A percentile compares a stretch with the other conserved stretches of the same genome.
These are phyloP conservation scores for Quercus phellos DNA, from an alignment of 331 rosid genomes.

Conservation along the genomic window DNA sequence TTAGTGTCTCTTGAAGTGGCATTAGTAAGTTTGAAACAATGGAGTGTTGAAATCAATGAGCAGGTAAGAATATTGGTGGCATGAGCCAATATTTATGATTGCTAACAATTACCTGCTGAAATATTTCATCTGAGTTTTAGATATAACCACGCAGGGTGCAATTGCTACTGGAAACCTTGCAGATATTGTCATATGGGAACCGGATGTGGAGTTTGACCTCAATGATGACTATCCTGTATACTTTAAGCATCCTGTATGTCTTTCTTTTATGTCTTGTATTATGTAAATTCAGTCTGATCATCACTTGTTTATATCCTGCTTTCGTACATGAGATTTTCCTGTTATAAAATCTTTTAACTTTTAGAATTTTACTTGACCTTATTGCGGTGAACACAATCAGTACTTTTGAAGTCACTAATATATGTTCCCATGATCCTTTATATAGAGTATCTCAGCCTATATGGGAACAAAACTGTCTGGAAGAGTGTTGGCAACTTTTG, in stretches of 20 bases:
- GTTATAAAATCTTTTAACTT: not conserved
- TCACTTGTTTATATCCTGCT: not conserved
- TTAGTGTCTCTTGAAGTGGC: not conserved
- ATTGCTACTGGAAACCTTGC: slow-evolving; percentile 76
- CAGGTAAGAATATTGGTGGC: not conserved
- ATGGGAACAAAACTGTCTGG: slow-evolving; percentile 77
- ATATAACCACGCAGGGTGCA: slow-evolving; percentile 52
- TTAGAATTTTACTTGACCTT: not conserved
- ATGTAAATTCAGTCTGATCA: slow-evolving; percentile 10
- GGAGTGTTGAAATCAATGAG: not conserved
- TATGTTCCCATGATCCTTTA: not conserved
- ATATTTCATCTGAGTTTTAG: slow-evolving; percentile 7
- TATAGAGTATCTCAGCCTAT: slow-evolving; percentile 74
- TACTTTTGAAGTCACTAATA: not conserved
- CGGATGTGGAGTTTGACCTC: slow-evolving; percentile 68
- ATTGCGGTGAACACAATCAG: not conserved
- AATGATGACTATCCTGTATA: slow-evolving; percentile 47
- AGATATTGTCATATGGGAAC: slow-evolving; percentile 87
- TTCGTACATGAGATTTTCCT: not conserved
- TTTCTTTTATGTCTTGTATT: slow-evolving; percentile 4
- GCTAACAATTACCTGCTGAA: not conserved
- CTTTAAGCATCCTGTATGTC: slow-evolving; percentile 66
- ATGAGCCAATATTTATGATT: not conserved
- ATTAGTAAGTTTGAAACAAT: not conserved
- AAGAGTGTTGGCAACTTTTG: slow-evolving; percentile 76